These are phyloP conservation scores for Candida morakotiae DNA, from an alignment of 805 yeast genomes.

Conservation along the genomic window DNA sequence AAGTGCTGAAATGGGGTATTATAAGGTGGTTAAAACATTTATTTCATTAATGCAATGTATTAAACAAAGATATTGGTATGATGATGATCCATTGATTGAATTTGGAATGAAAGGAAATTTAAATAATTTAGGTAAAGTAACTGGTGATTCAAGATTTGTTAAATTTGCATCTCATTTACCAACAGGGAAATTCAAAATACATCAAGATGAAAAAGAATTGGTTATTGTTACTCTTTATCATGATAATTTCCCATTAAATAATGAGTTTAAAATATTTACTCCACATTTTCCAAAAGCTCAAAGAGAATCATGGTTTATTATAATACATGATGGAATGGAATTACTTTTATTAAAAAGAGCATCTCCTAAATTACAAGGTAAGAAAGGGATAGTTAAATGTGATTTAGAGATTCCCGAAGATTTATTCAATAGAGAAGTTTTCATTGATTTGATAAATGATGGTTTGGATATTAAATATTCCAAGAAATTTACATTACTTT, in stretches of 20 bases:
- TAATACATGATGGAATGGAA: slow-evolving; percentile 50
- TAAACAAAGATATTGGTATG: slow-evolving; percentile 86
- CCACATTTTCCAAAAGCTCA: slow-evolving; percentile 88
- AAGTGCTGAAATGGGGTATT: slow-evolving; percentile 76
- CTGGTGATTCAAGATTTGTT: slow-evolving; percentile 27
- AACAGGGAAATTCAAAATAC: slow-evolving; percentile 42
- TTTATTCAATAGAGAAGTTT: slow-evolving; percentile 41
- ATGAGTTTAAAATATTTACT: slow-evolving; percentile 65
- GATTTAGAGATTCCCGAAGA: slow-evolving; percentile 48
- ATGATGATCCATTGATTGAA: slow-evolving; percentile 60
- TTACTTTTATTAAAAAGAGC: slow-evolving; percentile 70
- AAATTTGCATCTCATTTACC: slow-evolving; percentile 59
- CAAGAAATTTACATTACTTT: slow-evolving; percentile 6
- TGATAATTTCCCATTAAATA: slow-evolving; percentile 44
- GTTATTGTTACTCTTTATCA: slow-evolving; percentile 50
- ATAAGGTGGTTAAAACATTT: slow-evolving; percentile 56
- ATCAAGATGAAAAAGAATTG: slow-evolving; percentile 30
- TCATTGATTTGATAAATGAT: slow-evolving; percentile 57
- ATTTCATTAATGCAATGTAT: slow-evolving; percentile 77
- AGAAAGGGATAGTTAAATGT: slow-evolving; percentile 38
- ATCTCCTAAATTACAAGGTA: slow-evolving; percentile 47
- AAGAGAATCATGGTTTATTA: slow-evolving; percentile 88
- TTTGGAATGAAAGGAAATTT: slow-evolving; percentile 26
- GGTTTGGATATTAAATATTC: slow-evolving; percentile 55
- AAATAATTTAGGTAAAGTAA: slow-evolving; percentile 41